These are phyloP conservation scores for Oemleria cerasiformis DNA, from an alignment of 306 rosid species.

Conservation along the genomic window DNA sequence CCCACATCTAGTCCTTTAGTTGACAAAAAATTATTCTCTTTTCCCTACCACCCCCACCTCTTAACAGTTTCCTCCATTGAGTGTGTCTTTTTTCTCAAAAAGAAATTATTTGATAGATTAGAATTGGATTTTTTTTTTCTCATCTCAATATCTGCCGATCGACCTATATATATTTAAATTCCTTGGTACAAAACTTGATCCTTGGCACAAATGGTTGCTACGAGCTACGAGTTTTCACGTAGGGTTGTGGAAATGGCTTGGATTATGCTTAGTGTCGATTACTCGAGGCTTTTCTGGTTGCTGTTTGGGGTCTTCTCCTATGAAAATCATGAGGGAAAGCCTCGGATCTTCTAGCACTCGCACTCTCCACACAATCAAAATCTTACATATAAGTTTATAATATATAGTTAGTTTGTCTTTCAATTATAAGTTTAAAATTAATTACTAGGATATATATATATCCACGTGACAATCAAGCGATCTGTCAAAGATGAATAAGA, in stretches of 20 bases:
- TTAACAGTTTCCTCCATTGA: constrained; percentile 16
- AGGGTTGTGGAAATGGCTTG: constrained; percentile 52
- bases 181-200: not conserved
- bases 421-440: not conserved
- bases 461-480: not conserved
- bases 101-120: not conserved
- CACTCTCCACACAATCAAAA: too few relatives aligned
- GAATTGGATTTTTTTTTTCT: constrained; percentile 14
- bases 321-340: constrained; percentile 80
- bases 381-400: not conserved
- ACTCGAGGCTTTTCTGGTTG: constrained; percentile 61
- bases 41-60: constrained; percentile 25
- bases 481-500: constrained; percentile 16
- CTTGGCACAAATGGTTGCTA: constrained; percentile 42
- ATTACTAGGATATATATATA: not conserved
- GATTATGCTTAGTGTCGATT: constrained; percentile 59
- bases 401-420: not conserved
- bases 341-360: constrained; percentile 71
- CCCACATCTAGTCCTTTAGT: not conserved
- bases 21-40: constrained; percentile 17
- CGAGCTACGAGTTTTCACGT: constrained; percentile 37
- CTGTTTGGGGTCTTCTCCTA: constrained; percentile 55
- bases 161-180: not conserved
- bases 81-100: not conserved
- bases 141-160: constrained; percentile 9